A percentile compares a stretch with the other conserved stretches of the same genome.
Evolutionary conservation across 169 alveolate species (phyloP).

Genomic region (Eimeria tenella): DNA sequence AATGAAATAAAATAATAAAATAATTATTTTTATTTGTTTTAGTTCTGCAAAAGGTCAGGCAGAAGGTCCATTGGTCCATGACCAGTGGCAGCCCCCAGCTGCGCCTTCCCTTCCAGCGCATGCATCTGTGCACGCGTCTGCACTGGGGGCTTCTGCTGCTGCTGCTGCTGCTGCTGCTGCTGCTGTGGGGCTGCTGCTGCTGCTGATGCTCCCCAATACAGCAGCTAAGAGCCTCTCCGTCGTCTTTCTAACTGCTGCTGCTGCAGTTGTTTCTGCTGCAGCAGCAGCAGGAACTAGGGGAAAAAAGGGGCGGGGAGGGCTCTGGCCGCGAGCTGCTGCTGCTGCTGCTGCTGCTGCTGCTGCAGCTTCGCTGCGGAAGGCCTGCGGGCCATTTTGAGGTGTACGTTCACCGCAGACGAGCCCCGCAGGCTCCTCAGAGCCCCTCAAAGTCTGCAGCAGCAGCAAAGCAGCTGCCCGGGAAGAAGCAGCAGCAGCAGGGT

Average conservation of each 20-base stretch:
- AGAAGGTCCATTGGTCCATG: too few relatives aligned
- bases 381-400: not conserved
- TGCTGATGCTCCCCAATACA: not conserved
- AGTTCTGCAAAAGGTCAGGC: too few relatives aligned
- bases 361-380: not conserved
- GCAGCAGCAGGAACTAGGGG: not conserved
- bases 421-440: not conserved
- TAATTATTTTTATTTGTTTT: too few relatives aligned
- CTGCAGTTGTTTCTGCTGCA: not conserved
- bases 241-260: not conserved
- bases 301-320: not conserved
- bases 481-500: not conserved
- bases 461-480: not conserved
- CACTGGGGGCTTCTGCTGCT: not conserved
- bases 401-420: not conserved
- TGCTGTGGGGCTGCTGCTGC: not conserved
- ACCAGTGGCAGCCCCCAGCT: too few relatives aligned
- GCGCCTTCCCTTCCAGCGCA: not conserved
- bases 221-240: not conserved
- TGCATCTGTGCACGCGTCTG: not conserved
- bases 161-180: not conserved
- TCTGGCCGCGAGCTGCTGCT: not conserved
- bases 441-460: conserved; percentile 19
- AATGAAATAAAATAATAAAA: too few relatives aligned
- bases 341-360: not conserved